Percentiles rank a stretch among this genome's conserved stretches.
Conservation (phyloP, 148 eudicot genomes). For the Cornus florida region DNA sequence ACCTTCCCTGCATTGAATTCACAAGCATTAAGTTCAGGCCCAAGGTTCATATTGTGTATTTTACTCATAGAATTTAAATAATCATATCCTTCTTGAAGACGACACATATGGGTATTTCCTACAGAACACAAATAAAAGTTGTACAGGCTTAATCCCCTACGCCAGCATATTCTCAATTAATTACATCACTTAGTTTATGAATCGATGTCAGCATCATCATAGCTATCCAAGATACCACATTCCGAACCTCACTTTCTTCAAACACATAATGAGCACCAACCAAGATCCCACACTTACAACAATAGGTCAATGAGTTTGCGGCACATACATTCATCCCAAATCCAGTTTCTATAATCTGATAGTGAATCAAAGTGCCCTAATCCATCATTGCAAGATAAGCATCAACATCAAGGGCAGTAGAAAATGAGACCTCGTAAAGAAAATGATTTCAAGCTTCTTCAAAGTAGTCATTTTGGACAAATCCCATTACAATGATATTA, state of each 20-base stretch:
- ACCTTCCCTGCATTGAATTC: too few relatives aligned
- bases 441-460: constrained; percentile 53
- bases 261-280: constrained; percentile 36
- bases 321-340: constrained; percentile 28
- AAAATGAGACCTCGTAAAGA: constrained; percentile 41
- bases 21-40: constrained; percentile 53
- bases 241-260: constrained; percentile 21
- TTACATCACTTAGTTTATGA: constrained; percentile 17
- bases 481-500: constrained; percentile 50
- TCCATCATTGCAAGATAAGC: constrained; percentile 42
- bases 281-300: constrained; percentile 51
- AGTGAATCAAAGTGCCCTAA: constrained; percentile 42
- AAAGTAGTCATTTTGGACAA: constrained; percentile 31
- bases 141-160: constrained; percentile 40
- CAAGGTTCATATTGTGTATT: constrained; percentile 28
- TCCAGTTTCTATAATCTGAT: constrained; percentile 41
- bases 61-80: constrained; percentile 40
- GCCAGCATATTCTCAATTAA: constrained; percentile 25
- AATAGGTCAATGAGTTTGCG: constrained; percentile 48
- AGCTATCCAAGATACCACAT: constrained; percentile 26
- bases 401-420: constrained; percentile 41
- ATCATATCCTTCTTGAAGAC: constrained; percentile 44
- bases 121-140: constrained; percentile 49
- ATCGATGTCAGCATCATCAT: constrained; percentile 32
- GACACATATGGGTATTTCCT: constrained; percentile 55